Percentiles rank a stretch among this genome's conserved stretches.
Evolutionary conservation across 2,329 filamentous ascomycete genomes (phyloP).

Genomic region (Phialocephala sp.): DNA sequence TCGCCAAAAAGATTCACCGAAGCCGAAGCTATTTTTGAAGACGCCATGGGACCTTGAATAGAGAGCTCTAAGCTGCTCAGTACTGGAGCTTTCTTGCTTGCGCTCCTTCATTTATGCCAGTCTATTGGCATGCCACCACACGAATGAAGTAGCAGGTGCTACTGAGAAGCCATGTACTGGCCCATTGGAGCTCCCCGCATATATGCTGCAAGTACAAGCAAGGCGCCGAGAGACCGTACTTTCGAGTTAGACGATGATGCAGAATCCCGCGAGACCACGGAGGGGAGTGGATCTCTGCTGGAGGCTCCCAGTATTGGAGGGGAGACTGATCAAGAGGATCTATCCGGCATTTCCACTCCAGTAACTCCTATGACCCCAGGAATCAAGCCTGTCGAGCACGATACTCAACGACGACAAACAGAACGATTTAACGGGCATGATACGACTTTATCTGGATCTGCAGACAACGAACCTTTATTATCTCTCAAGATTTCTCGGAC

Average conservation of each 20-base stretch:
- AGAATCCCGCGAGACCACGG: constrained; percentile 44
- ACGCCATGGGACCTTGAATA: not conserved
- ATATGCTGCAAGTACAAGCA: constrained; percentile 77
- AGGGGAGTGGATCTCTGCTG: constrained; percentile 44
- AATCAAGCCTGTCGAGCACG: constrained; percentile 64
- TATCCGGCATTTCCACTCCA: constrained; percentile 49
- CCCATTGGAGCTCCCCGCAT: constrained; percentile 83
- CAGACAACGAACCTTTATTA: constrained; percentile 67
- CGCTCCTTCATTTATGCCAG: constrained; percentile 27
- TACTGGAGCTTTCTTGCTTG: constrained; percentile 20
- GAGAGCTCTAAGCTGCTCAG: constrained; percentile 17
- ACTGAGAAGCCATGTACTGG: constrained; percentile 78
- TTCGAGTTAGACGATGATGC: constrained; percentile 68
- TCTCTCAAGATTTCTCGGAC: constrained; percentile 78
- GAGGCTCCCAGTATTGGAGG: constrained; percentile 36
- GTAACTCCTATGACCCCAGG: constrained; percentile 61
- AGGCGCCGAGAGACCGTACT: constrained; percentile 55
- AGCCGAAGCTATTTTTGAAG: not conserved
- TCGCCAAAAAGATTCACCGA: not conserved
- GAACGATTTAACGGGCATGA: constrained; percentile 28
- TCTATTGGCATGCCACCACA: constrained; percentile 41
- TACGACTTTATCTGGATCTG: constrained; percentile 19
- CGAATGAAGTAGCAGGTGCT: constrained; percentile 42
- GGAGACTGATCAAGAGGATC: constrained; percentile 36
- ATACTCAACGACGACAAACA: constrained; percentile 44